Percentiles rank a stretch among this genome's conserved stretches.
These are phyloP conservation scores for Capsicum pubescens DNA, from an alignment of 257 asterid genomes.

Conservation along the genomic window DNA sequence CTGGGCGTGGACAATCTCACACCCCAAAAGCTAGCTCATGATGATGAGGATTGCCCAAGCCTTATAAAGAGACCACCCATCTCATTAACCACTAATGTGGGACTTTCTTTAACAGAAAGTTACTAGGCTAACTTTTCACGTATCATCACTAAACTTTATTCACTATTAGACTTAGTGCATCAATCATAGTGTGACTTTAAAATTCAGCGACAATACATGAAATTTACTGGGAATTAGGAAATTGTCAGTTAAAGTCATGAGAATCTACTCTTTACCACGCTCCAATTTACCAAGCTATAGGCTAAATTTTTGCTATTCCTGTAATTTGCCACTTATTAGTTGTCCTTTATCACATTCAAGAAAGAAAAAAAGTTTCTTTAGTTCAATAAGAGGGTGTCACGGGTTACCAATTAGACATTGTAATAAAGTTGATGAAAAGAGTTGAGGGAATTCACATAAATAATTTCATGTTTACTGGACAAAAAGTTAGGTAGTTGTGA, in stretches of 20 bases:
- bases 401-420: conserved; percentile 37
- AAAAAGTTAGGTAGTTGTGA: conserved; percentile 45
- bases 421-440: conserved; percentile 31
- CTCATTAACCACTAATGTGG: too few species aligned
- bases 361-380: not conserved
- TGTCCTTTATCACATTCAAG: not conserved
- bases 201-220: not conserved
- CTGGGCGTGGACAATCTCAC: too few species aligned
- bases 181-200: not conserved
- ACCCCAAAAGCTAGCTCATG: too few species aligned
- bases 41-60: too few species aligned
- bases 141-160: not conserved
- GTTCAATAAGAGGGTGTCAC: conserved; percentile 10
- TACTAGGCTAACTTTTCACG: not conserved
- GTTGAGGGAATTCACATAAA: conserved; percentile 25
- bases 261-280: not conserved
- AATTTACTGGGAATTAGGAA: not conserved
- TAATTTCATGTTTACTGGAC: conserved; percentile 42
- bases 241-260: too few species aligned
- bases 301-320: not conserved
- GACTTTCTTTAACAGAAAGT: too few species aligned
- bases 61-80: too few species aligned
- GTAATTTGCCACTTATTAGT: not conserved
- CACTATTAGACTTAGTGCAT: not conserved
- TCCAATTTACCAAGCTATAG: not conserved